Conservation (phyloP, 2,329 filamentous ascomycete species). For the Botryotinia calthae region DNA sequence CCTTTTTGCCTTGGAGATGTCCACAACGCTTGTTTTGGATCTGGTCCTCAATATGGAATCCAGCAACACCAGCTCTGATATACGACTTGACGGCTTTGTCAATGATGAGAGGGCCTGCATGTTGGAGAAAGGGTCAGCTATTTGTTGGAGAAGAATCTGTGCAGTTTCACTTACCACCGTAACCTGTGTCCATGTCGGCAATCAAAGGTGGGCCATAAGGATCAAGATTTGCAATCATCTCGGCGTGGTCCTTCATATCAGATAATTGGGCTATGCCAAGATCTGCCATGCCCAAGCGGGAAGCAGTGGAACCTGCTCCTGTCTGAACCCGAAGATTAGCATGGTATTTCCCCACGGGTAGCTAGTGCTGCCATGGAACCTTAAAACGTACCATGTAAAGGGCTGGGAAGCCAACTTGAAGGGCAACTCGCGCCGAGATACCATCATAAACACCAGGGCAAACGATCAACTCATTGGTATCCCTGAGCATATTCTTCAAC, state of each 20-base stretch:
- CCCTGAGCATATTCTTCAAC: conserved; percentile 19
- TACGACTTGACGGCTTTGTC: conserved; percentile 54
- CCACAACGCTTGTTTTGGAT: conserved; percentile 64
- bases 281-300: conserved; percentile 49
- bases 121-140: neutral
- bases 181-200: conserved; percentile 53
- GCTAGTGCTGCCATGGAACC: neutral
- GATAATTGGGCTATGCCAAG: conserved; percentile 50
- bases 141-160: neutral
- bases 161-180: conserved; percentile 33
- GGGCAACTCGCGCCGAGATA: conserved; percentile 61
- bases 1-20: conserved; percentile 58
- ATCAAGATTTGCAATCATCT: conserved; percentile 52
- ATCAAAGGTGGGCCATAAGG: conserved; percentile 49
- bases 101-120: conserved; percentile 42
- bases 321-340: conserved; percentile 8
- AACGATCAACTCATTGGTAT: conserved; percentile 20
- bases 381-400: conserved; percentile 60
- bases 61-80: conserved; percentile 55
- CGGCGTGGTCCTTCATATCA: conserved; percentile 52
- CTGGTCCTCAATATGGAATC: conserved; percentile 61
- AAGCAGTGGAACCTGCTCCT: conserved; percentile 50
- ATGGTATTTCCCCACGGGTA: neutral
- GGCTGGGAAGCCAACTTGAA: conserved; percentile 59
- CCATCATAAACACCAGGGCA: conserved; percentile 67